phyloP scores from a whole-genome alignment of 2,329 filamentous ascomycete species.

The Cladorrhinum sp. region DNA sequence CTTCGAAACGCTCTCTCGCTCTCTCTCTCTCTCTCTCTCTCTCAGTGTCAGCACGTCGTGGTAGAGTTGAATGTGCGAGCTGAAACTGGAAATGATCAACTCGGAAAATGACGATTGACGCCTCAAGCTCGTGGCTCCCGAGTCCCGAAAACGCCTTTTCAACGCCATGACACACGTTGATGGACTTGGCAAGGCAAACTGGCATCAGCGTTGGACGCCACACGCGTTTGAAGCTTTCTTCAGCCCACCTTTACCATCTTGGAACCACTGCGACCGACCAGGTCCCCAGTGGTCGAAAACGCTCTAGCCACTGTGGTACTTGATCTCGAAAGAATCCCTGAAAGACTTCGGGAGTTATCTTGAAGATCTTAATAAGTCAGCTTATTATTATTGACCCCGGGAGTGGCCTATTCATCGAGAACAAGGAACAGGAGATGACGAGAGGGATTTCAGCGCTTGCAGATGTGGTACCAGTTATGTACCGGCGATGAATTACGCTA shows the following conservation, averaged over 20 bases:
- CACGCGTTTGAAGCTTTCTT: conserved; percentile 5
- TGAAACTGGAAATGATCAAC: neutral
- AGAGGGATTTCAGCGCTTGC: neutral
- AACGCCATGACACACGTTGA: neutral
- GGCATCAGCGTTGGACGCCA: conserved; percentile 1
- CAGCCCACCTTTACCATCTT: neutral
- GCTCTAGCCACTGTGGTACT: neutral
- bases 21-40: neutral
- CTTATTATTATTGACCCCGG: neutral
- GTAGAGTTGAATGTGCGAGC: neutral
- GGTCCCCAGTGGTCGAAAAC: neutral
- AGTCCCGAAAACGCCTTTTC: neutral
- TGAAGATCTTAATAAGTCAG: conserved; percentile 10
- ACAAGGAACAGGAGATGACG: neutral
- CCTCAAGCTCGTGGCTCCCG: neutral
- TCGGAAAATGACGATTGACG: neutral
- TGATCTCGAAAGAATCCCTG: neutral
- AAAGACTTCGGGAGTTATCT: conserved; percentile 1
- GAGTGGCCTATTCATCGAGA: neutral
- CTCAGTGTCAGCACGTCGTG: neutral
- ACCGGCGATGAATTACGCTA: too few species aligned
- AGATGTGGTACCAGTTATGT: neutral
- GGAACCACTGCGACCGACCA: neutral
- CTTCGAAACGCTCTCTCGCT: neutral
- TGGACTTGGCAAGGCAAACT: neutral